Evolutionary conservation across 1,284 basidiomycete species (phyloP).

Genomic region (Golubevia sp.): DNA sequence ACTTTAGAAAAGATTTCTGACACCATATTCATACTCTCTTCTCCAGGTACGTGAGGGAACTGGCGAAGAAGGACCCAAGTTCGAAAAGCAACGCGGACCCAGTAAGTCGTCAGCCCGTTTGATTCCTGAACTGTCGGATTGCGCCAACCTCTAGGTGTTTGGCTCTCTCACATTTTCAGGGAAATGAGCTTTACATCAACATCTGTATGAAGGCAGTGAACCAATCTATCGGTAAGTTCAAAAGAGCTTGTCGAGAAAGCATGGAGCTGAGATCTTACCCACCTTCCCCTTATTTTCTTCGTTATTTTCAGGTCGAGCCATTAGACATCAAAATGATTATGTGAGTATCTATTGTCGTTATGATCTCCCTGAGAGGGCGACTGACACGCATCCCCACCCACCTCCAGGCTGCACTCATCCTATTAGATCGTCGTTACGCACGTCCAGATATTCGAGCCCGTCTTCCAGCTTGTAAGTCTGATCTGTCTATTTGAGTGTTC

Average conservation of each 20-base stretch:
- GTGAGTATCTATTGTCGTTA: too few species aligned
- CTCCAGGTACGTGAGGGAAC: conserved; percentile 28
- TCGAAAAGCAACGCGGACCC: conserved; percentile 8
- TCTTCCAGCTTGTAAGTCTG: conserved; percentile 33
- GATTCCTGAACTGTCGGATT: neutral
- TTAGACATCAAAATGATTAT: conserved; percentile 53
- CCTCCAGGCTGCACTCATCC: conserved; percentile 31
- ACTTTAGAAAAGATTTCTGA: neutral
- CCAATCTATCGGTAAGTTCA: conserved; percentile 82
- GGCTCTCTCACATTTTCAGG: conserved; percentile 13
- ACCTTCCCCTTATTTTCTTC: neutral
- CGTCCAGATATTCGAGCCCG: conserved; percentile 35
- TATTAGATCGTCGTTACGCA: conserved; percentile 46
- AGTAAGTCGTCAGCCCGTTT: conserved; percentile 8
- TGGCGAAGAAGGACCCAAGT: conserved; percentile 11
- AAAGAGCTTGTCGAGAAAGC: neutral
- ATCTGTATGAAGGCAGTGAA: conserved; percentile 92
- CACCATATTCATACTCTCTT: neutral
- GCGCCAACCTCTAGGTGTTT: neutral
- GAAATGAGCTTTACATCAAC: conserved; percentile 51
- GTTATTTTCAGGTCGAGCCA: conserved; percentile 24
- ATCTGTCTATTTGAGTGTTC: neutral
- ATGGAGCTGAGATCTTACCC: neutral
- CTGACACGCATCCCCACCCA: too few species aligned
- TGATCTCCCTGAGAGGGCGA: too few species aligned